A percentile compares a stretch with the other conserved stretches of the same genome.
Evolutionary conservation across 352 stramenopile genomes (phyloP).

Genomic region (Globisporangium yorkense): DNA sequence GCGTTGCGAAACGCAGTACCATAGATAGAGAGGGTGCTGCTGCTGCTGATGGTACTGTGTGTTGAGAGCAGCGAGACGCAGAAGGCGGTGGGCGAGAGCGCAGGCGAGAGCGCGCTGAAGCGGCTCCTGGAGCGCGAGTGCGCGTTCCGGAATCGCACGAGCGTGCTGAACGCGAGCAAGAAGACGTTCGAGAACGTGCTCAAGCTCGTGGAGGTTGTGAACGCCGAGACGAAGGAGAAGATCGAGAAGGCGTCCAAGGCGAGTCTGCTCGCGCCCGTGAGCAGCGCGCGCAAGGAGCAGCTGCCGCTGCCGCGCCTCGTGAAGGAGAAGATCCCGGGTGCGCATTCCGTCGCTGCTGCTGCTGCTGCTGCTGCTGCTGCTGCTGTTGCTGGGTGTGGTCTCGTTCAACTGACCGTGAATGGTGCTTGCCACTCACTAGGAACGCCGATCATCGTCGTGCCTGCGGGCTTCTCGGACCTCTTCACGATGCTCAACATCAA

Average conservation of each 20-base stretch:
- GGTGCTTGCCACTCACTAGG: slow-evolving; percentile 17
- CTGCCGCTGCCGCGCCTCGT: slow-evolving; percentile 57
- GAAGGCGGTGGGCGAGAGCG: slow-evolving; percentile 19
- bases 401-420: too few relatives aligned
- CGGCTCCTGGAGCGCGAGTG: slow-evolving; percentile 63
- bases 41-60: too few relatives aligned
- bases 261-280: slow-evolving; percentile 37
- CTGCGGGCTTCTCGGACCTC: slow-evolving; percentile 78
- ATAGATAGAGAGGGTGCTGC: not conserved
- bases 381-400: not conserved
- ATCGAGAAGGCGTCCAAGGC: slow-evolving; percentile 81
- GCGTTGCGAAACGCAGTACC: too few relatives aligned
- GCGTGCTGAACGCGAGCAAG: slow-evolving; percentile 67
- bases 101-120: slow-evolving; percentile 48
- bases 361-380: too few relatives aligned
- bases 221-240: slow-evolving; percentile 84
- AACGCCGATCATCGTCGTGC: slow-evolving; percentile 90
- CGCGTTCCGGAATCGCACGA: slow-evolving; percentile 59
- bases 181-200: slow-evolving; percentile 82
- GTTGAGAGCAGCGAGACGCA: slow-evolving; percentile 18
- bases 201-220: slow-evolving; percentile 74
- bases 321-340: slow-evolving; percentile 74
- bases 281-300: slow-evolving; percentile 48
- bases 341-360: not conserved
- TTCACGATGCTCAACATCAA: slow-evolving; percentile 88